A percentile compares a stretch with the other conserved stretches of the same genome.
Conservation (phyloP, 306 rosid genomes). For the Castanospermum australe region DNA sequence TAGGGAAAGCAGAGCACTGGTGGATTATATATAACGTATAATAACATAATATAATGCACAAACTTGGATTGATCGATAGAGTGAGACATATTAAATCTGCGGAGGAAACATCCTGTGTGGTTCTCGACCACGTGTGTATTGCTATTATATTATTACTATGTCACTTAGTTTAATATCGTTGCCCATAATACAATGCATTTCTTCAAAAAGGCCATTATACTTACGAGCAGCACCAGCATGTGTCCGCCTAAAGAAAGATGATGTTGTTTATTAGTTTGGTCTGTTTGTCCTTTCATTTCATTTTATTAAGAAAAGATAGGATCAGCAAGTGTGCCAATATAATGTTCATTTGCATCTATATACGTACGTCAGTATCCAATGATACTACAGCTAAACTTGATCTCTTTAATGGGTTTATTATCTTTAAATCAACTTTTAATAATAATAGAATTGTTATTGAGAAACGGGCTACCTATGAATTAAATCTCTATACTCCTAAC, state of each 20-base stretch:
- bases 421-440: not conserved
- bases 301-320: not conserved
- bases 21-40: not conserved
- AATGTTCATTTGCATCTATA: not conserved
- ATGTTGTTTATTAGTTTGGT: not conserved
- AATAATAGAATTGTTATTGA: not conserved
- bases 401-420: not conserved
- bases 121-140: conserved; percentile 19
- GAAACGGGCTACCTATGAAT: not conserved
- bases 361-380: too few species aligned
- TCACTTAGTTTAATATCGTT: not conserved
- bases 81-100: not conserved
- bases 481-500: too few species aligned
- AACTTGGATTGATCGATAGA: not conserved
- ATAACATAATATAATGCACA: not conserved
- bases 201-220: not conserved
- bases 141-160: not conserved
- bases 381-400: too few species aligned
- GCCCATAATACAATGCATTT: not conserved
- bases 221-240: not conserved
- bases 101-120: conserved; percentile 32
- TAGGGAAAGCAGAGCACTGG: conserved; percentile 16
- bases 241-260: not conserved
- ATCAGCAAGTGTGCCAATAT: not conserved
- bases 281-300: not conserved